Evolutionary conservation across 139 green algal species (phyloP).

Genomic region (Dunaliella primolecta): DNA sequence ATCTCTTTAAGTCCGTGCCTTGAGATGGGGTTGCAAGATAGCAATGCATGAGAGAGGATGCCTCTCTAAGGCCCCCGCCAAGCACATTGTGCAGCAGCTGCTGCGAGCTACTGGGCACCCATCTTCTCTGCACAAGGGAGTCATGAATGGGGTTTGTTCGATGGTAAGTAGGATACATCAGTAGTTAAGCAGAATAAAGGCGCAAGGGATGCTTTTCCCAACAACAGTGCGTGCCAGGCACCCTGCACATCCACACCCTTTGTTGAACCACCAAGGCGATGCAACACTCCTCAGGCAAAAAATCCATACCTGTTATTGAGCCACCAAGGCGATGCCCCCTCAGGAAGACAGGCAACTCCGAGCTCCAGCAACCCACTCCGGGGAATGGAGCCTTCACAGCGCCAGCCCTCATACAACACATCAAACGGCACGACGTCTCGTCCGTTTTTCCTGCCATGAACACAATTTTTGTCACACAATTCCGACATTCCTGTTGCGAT

Average conservation of each 20-base stretch:
- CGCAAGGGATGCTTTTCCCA: background rate
- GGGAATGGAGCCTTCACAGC: background rate
- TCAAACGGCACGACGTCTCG: slow-evolving; percentile 18
- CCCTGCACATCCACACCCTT: background rate
- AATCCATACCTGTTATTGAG: background rate
- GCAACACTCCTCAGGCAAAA: background rate
- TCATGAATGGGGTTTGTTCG: too few relatives aligned
- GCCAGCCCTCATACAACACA: slow-evolving; percentile 16
- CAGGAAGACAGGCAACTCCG: background rate
- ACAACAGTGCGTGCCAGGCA: background rate
- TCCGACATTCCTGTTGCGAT: too few relatives aligned
- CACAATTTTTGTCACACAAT: background rate
- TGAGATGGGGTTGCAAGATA: background rate
- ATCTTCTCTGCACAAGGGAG: too few relatives aligned
- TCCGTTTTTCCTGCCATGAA: slow-evolving; percentile 8
- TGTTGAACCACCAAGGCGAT: background rate
- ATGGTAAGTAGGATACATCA: background rate
- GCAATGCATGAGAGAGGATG: too few relatives aligned
- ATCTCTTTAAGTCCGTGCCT: background rate
- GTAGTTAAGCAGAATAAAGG: background rate
- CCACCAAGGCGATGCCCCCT: slow-evolving; percentile 1
- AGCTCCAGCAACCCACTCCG: background rate
- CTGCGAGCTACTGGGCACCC: too few relatives aligned
- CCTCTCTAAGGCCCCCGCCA: too few relatives aligned
- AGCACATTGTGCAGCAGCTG: too few relatives aligned